These are phyloP conservation scores for Phytophthora capsici DNA, from an alignment of 352 stramenopile genomes.

Conservation along the genomic window DNA sequence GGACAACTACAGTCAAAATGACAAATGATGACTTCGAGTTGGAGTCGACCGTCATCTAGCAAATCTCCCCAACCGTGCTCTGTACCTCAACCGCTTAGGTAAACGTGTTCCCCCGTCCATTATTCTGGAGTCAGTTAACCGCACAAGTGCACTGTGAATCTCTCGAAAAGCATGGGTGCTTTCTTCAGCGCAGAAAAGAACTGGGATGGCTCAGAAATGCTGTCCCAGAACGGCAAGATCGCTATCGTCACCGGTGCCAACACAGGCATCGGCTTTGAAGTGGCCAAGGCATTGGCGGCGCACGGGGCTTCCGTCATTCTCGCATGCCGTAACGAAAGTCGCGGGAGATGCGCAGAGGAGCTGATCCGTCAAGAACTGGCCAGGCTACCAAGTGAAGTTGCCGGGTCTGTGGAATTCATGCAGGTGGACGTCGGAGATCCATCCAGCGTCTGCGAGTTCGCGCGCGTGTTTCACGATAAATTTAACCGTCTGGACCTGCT, in stretches of 20 bases:
- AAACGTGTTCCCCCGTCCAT: no score
- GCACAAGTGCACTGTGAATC: neutral
- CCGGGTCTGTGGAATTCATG: constrained; percentile 67
- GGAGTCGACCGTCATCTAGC: no score
- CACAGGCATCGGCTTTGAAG: constrained; percentile 80
- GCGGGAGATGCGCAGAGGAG: constrained; percentile 37
- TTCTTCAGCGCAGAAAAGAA: constrained; percentile 12
- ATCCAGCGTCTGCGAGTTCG: constrained; percentile 52
- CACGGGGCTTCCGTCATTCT: constrained; percentile 75
- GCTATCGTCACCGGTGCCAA: constrained; percentile 80
- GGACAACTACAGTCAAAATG: no score
- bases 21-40: no score
- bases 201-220: constrained; percentile 40
- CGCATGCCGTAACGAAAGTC: constrained; percentile 65
- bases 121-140: no score
- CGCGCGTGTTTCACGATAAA: constrained; percentile 36
- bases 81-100: no score
- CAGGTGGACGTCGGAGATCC: constrained; percentile 39
- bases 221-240: constrained; percentile 51
- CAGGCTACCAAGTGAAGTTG: constrained; percentile 5
- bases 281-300: constrained; percentile 54
- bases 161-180: constrained; percentile 17
- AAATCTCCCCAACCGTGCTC: constrained; percentile 21
- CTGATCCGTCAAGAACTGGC: constrained; percentile 33
- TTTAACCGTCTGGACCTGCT: constrained; percentile 63